Percentiles rank a stretch among this genome's conserved stretches.
Evolutionary conservation across 1,284 basidiomycete genomes (phyloP).

Genomic region (Microbotryomycetes sp.): DNA sequence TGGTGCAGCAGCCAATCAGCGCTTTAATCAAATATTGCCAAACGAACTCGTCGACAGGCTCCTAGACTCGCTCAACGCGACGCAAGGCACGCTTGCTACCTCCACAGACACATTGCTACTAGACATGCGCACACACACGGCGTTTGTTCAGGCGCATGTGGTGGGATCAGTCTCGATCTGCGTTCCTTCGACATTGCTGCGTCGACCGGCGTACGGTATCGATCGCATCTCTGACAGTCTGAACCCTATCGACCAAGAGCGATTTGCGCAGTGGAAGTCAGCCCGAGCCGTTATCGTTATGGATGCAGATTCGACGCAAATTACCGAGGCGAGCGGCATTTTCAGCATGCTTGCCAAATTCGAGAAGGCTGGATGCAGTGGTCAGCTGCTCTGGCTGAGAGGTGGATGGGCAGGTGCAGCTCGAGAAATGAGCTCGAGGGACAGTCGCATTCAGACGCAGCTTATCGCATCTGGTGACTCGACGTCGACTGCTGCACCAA

Average conservation of each 20-base stretch:
- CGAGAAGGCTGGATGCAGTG: constrained; percentile 57
- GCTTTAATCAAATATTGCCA: neutral
- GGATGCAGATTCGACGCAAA: constrained; percentile 61
- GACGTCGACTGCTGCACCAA: neutral
- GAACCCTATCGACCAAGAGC: constrained; percentile 48
- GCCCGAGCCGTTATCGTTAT: constrained; percentile 68
- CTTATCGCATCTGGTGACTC: neutral
- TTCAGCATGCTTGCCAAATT: constrained; percentile 79
- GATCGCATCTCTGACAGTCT: constrained; percentile 68
- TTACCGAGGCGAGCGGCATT: constrained; percentile 62
- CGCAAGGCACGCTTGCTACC: neutral
- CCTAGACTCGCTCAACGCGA: neutral
- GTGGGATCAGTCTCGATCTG: constrained; percentile 74
- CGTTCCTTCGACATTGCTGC: constrained; percentile 88
- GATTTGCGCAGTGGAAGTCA: constrained; percentile 33
- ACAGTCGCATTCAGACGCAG: neutral
- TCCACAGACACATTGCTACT: constrained; percentile 51
- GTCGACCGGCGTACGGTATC: constrained; percentile 73
- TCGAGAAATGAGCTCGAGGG: constrained; percentile 1
- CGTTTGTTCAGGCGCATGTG: constrained; percentile 55
- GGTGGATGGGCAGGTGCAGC: constrained; percentile 69
- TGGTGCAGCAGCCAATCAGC: neutral
- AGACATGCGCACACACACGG: constrained; percentile 79
- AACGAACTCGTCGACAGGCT: neutral
- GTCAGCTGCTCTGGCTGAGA: constrained; percentile 63